Evolutionary conservation across 2,329 filamentous ascomycete species (phyloP), one percentile per base, ranked within the genome.

Genomic region (Alternaria incomplexa): DNA sequence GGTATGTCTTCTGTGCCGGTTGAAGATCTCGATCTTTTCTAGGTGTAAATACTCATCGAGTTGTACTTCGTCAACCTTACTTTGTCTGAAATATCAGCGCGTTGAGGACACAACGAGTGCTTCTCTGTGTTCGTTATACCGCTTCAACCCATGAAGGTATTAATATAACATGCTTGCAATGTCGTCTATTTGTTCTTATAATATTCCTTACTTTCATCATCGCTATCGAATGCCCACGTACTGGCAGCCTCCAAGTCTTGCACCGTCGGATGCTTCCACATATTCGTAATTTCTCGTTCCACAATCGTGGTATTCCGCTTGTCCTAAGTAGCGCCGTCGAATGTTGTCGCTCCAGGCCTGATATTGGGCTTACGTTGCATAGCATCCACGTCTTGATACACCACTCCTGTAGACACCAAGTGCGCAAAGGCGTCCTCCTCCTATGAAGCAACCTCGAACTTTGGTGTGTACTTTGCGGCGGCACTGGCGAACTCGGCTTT

Each of bases 401-500:
- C 17, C 6, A 46, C 25, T 17, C 13, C 23, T 17, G 15, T 30
- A 10, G 36, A 30, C 12, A 26, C 36, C 23, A 45, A 17, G 28
- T 44, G 22, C 52, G 20, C 53, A 17, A 46, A n/a, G 12, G 32
- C 32, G 5, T 48, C 30, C 23, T 15, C 47, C 40, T 22, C 15
- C 32, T 36, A 62, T 63, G 65, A 75, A 23, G 70, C 64, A 28
- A 74, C 85, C 64, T 89, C 85, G 65, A 93, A 93, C 84, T 95
- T 97, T 32, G 94, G 87, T 69, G 88, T 90, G 81, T 96, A 98
- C 83, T 97, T 98, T 25, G 88, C 85, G 20, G 92, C 92, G 12
- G 94, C 94, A 73, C 89, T 89, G 79, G 97, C 93, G 77, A 98
- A 98, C 61, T 93, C 82, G n/a, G 85, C 87, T 79, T 89, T 93